A percentile compares a stretch with the other conserved stretches of the same genome.
phyloP scores from a whole-genome alignment of 1,284 basidiomycete species.

The Ganoderma meredithae region DNA sequence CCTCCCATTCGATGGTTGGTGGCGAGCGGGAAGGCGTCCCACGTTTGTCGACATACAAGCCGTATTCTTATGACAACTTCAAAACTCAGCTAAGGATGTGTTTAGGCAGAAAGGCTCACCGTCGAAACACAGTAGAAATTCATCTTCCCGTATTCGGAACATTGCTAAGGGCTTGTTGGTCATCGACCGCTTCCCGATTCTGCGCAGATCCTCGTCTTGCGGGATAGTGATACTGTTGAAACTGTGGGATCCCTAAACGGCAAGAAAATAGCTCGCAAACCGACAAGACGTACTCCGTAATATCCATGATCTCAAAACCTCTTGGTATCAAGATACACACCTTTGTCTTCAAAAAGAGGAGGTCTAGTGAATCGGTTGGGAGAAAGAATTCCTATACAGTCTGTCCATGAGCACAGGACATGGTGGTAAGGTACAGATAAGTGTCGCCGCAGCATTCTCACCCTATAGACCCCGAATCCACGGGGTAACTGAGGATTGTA shows the following conservation, averaged over 20 bases:
- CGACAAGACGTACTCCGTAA: conserved; percentile 72
- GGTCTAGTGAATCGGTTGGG: conserved; percentile 85
- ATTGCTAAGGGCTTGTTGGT: conserved; percentile 86
- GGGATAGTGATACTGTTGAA: conserved; percentile 91
- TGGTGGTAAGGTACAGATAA: too few species aligned
- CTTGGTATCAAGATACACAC: conserved; percentile 91
- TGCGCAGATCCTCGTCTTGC: conserved; percentile 75
- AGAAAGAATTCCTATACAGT: conserved; percentile 82
- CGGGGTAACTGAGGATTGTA: too few species aligned
- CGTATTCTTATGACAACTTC: conserved; percentile 78
- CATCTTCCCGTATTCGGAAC: conserved; percentile 88
- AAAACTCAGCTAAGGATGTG: not conserved
- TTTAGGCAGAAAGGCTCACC: conserved; percentile 52
- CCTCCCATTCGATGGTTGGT: conserved; percentile 93
- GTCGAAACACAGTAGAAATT: conserved; percentile 94
- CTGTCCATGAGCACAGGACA: not conserved
- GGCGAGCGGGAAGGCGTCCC: conserved; percentile 81
- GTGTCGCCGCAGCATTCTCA: not conserved
- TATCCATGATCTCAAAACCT: conserved; percentile 96
- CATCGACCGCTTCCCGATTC: conserved; percentile 83
- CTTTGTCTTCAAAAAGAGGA: conserved; percentile 91
- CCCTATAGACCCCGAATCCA: not conserved
- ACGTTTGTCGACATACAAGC: conserved; percentile 88
- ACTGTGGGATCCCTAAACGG: conserved; percentile 46
- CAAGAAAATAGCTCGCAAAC: not conserved